These are phyloP conservation scores for Beauveria sp. DNA, from an alignment of 2,329 filamentous ascomycete species.

Conservation along the genomic window DNA sequence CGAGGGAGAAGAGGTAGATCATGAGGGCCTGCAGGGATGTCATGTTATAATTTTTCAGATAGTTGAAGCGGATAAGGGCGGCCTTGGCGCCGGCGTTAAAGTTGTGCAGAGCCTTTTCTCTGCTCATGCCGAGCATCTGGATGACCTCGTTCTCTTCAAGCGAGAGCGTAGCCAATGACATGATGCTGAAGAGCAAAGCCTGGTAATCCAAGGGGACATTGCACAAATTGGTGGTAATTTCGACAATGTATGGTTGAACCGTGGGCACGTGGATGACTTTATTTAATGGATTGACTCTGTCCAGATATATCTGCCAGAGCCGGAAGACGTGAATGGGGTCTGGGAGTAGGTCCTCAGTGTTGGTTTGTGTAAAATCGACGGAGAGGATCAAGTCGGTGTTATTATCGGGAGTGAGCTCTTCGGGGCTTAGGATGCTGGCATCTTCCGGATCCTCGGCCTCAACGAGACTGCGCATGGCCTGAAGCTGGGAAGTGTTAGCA, in stretches of 20 bases:
- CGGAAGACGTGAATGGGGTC: constrained; percentile 57
- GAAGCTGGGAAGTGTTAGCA: constrained; percentile 33
- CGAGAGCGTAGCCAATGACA: constrained; percentile 51
- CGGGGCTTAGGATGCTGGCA: constrained; percentile 39
- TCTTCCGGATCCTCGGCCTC: constrained; percentile 43
- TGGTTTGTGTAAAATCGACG: constrained; percentile 31
- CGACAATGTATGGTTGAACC: constrained; percentile 56
- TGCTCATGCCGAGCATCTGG: constrained; percentile 41
- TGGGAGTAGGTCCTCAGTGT: constrained; percentile 51
- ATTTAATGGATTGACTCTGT: constrained; percentile 66
- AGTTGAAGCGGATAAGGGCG: constrained; percentile 44
- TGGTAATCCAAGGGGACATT: constrained; percentile 51
- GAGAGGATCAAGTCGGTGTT: constrained; percentile 43
- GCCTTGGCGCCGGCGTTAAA: constrained; percentile 45
- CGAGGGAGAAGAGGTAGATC: constrained; percentile 50
- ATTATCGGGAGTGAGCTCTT: constrained; percentile 43
- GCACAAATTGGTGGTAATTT: constrained; percentile 50
- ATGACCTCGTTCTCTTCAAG: constrained; percentile 48
- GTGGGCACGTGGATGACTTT: constrained; percentile 68
- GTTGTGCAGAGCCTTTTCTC: constrained; percentile 41
- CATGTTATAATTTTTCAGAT: constrained; percentile 52
- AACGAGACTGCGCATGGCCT: constrained; percentile 52
- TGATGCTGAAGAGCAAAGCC: constrained; percentile 58
- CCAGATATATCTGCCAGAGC: constrained; percentile 68
- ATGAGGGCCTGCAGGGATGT: constrained; percentile 51